phyloP scores from a whole-genome alignment of 1,284 basidiomycete genomes.

The Rhodotorula sp. region DNA sequence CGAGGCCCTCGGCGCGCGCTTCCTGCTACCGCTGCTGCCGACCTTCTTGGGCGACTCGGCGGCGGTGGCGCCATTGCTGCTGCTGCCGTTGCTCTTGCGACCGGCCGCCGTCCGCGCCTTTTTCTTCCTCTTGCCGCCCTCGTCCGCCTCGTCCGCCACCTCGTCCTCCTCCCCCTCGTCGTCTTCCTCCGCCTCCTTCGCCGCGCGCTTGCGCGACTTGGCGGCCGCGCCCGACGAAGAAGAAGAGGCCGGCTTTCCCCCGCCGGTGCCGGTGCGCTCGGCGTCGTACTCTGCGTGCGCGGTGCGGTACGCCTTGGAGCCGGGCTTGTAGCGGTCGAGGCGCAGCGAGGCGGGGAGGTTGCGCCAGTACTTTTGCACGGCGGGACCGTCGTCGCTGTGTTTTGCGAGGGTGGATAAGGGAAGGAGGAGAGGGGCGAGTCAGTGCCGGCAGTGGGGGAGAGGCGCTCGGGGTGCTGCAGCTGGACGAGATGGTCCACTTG shows the following conservation, averaged over 20 bases:
- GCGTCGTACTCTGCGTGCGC: neutral
- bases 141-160: neutral
- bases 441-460: too few species aligned
- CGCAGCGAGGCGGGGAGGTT: neutral
- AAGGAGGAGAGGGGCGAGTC: too few species aligned
- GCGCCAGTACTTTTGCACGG: constrained; percentile 26
- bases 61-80: neutral
- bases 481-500: too few species aligned
- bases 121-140: neutral
- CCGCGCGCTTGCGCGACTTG: neutral
- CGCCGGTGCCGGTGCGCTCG: neutral
- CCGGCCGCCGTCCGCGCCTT: neutral
- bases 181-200: neutral
- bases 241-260: neutral
- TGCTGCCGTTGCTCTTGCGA: neutral
- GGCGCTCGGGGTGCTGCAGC: too few species aligned
- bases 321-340: constrained; percentile 14
- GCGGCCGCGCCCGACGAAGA: neutral
- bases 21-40: constrained; percentile 1
- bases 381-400: constrained; percentile 1
- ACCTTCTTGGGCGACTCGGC: neutral
- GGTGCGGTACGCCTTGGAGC: constrained; percentile 1
- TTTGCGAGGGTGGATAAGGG: too few species aligned
- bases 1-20: neutral
- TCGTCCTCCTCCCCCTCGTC: neutral